Conservation (phyloP, 352 stramenopile species). For the Phytophthora pluvialis region DNA sequence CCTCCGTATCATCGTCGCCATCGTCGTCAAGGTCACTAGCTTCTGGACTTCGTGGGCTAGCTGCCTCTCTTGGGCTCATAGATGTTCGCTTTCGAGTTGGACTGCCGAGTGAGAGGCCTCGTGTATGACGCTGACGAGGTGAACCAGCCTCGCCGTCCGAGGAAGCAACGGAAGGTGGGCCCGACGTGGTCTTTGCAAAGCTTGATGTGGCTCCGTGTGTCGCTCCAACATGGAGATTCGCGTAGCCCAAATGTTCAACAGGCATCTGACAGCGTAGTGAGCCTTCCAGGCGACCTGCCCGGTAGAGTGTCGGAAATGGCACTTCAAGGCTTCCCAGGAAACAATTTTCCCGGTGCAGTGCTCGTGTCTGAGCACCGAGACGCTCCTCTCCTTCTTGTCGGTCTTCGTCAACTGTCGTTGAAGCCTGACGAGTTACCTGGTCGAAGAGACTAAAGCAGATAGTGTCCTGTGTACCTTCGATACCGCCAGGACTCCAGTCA, state of each 20-base stretch:
- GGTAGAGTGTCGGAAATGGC: conserved; percentile 90
- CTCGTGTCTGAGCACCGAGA: conserved; percentile 34
- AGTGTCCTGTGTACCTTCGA: conserved; percentile 75
- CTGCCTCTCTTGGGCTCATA: conserved; percentile 12
- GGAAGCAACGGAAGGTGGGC: conserved; percentile 15
- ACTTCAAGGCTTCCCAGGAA: conserved; percentile 88
- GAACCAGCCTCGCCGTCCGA: conserved; percentile 23
- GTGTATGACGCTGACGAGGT: conserved; percentile 20
- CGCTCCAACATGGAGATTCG: conserved; percentile 41
- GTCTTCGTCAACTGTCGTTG: conserved; percentile 27
- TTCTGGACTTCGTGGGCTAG: conserved; percentile 9
- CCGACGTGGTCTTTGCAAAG: conserved; percentile 7
- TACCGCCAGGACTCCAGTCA: conserved; percentile 80
- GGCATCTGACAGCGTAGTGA: conserved; percentile 84
- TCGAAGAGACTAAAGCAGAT: conserved; percentile 92
- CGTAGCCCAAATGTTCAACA: conserved; percentile 87
- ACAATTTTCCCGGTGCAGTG: conserved; percentile 76
- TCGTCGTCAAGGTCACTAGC: conserved; percentile 32
- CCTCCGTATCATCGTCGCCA: conserved; percentile 39
- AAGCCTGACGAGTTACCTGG: conserved; percentile 61
- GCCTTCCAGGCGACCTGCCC: conserved; percentile 77
- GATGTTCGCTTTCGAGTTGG: conserved; percentile 10
- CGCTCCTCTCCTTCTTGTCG: conserved; percentile 39
- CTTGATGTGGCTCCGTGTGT: conserved; percentile 9
- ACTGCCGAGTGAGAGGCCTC: conserved; percentile 10